phyloP scores from a whole-genome alignment of 352 stramenopile species.

The Pythium guiyangense region DNA sequence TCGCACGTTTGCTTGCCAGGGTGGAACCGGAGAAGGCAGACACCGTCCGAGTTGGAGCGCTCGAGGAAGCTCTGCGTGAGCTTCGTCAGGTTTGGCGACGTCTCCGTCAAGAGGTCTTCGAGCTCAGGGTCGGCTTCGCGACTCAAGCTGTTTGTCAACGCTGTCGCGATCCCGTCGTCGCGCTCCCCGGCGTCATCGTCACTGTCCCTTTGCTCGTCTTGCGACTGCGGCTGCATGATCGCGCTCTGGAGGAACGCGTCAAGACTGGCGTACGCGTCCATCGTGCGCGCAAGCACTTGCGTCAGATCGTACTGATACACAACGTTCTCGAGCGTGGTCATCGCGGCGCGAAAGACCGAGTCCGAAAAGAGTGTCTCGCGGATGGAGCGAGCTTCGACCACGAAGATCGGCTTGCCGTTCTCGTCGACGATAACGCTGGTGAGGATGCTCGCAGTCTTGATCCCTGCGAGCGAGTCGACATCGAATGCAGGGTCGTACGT shows the following conservation, averaged over 20 bases:
- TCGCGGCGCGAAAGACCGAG: slow-evolving; percentile 42
- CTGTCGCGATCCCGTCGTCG: slow-evolving; percentile 6
- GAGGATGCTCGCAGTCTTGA: slow-evolving; percentile 23
- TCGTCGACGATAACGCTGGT: slow-evolving; percentile 44
- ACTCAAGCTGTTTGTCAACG: slow-evolving; percentile 12
- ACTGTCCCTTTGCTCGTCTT: not conserved
- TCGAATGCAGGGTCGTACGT: slow-evolving; percentile 38
- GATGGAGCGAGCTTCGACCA: slow-evolving; percentile 50
- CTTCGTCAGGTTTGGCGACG: slow-evolving; percentile 28
- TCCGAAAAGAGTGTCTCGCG: slow-evolving; percentile 41
- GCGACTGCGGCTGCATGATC: slow-evolving; percentile 5
- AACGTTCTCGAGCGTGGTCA: slow-evolving; percentile 61
- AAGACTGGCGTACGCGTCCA: slow-evolving; percentile 25
- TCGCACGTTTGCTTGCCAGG: slow-evolving; percentile 34
- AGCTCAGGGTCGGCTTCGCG: slow-evolving; percentile 20
- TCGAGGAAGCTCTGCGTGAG: slow-evolving; percentile 23
- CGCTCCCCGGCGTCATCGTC: slow-evolving; percentile 7
- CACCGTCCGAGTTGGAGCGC: slow-evolving; percentile 22
- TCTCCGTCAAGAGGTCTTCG: slow-evolving; percentile 24
- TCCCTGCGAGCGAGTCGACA: slow-evolving; percentile 29
- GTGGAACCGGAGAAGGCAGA: slow-evolving; percentile 48
- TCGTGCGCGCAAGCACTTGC: slow-evolving; percentile 25
- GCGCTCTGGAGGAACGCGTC: slow-evolving; percentile 34
- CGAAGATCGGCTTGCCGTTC: slow-evolving; percentile 39
- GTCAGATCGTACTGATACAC: slow-evolving; percentile 63